Percentiles rank a stretch among this genome's conserved stretches.
Conservation (phyloP, 805 yeast species). For the Cyberlindnera veronae region DNA sequence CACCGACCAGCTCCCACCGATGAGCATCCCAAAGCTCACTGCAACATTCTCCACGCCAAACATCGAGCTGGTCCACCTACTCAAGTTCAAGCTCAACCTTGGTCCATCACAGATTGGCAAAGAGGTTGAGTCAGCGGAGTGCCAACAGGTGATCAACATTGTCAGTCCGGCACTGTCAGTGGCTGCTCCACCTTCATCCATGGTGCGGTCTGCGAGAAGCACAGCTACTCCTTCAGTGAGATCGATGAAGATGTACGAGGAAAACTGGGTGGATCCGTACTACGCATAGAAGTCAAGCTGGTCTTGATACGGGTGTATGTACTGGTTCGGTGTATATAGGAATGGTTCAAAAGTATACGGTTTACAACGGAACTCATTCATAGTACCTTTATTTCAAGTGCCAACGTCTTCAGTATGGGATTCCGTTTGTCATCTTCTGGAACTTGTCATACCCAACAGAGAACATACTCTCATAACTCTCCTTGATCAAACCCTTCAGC, state of each 20-base stretch:
- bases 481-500: slow-evolving; percentile 72
- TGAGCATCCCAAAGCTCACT: slow-evolving; percentile 4
- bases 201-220: no score
- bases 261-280: background rate
- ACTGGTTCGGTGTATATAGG: background rate
- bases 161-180: background rate
- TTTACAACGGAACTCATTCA: no score
- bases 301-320: background rate
- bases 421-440: slow-evolving; percentile 94
- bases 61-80: slow-evolving; percentile 6
- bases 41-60: slow-evolving; percentile 5
- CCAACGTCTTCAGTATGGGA: slow-evolving; percentile 54
- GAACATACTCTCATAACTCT: slow-evolving; percentile 81
- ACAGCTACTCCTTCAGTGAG: background rate
- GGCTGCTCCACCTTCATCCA: background rate
- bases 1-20: slow-evolving; percentile 3
- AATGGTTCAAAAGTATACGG: background rate
- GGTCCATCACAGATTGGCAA: background rate
- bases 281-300: background rate
- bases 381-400: background rate
- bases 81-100: slow-evolving; percentile 4
- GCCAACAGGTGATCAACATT: slow-evolving; percentile 2
- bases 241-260: background rate
- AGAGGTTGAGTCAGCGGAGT: slow-evolving; percentile 2
- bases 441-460: slow-evolving; percentile 97